phyloP scores from a whole-genome alignment of 2,329 filamentous ascomycete species.

The Hypoxylon sp. region DNA sequence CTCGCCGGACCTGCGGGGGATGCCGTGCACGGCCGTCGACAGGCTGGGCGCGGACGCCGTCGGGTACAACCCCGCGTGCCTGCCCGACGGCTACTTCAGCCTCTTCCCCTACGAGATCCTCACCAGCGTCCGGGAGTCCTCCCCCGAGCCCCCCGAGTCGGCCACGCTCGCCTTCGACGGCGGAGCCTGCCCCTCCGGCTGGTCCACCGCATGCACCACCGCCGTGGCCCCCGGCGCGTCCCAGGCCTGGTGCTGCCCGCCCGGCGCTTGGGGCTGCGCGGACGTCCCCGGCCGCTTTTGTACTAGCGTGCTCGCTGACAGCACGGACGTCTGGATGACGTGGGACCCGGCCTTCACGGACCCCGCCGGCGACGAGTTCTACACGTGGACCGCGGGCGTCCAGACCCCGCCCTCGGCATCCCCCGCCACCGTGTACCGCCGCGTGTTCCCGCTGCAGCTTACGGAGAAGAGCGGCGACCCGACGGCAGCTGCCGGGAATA shows the following conservation, averaged over 20 bases:
- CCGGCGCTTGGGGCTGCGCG: slow-evolving; percentile 8
- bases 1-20: neutral
- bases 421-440: slow-evolving; percentile 10
- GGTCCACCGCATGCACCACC: slow-evolving; percentile 20
- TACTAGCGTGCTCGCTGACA: slow-evolving; percentile 10
- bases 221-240: neutral
- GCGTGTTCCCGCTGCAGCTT: slow-evolving; percentile 16
- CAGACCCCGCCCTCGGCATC: neutral
- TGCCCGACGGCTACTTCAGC: slow-evolving; percentile 1
- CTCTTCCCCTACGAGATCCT: neutral
- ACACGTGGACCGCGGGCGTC: slow-evolving; percentile 7
- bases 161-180: slow-evolving; percentile 15
- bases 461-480: neutral
- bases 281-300: neutral
- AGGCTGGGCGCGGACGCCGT: neutral
- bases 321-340: slow-evolving; percentile 13
- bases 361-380: neutral
- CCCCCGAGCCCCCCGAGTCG: neutral
- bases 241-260: slow-evolving; percentile 26
- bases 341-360: slow-evolving; percentile 18
- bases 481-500: neutral
- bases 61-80: neutral
- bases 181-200: slow-evolving; percentile 15
- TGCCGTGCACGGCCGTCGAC: neutral
- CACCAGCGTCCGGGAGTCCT: neutral